Evolutionary conservation across 495 filamentous ascomycete genomes (phyloP), one percentile per base, ranked within the genome.

Genomic region (Aspergillus affinis): DNA sequence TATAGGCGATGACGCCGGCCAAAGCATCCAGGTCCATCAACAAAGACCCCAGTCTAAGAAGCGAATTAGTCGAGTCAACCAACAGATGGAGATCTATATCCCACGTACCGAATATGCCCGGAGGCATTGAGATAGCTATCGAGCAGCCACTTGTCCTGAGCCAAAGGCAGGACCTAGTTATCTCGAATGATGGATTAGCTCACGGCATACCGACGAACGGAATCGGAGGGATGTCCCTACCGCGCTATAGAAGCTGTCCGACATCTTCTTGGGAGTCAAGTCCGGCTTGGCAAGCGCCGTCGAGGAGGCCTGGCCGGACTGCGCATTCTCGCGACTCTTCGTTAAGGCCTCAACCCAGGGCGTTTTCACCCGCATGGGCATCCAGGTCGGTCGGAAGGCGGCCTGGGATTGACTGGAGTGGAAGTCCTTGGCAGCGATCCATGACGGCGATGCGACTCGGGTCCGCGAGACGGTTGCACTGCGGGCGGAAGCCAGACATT

Each of bases 21-120:
- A 93, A 68, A 2, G 91, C 91, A 74, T 93, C 91, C 8, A 95
- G 80, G 58, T 93, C 90, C 86, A 92, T 92, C 59, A 93, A 81
- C 17, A 92, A 70, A 0, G 88, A 85, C 0, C 90, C 90, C 6
- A 92, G 75, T 58, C 84, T 83, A 54, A 1, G 20, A 3, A 10
- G 44, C 66, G 60, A 65, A 60, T 26, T 4, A 32, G 13, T 29
- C 6, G 20, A 32, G 15, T 45, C 13, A 6, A 1, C 29, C 23
- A n/a, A 12, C 23, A 51, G 9, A 12, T n/a, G 15, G 1, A 59
- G 12, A 21, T 8, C 21, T 18, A 15, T 36, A 9, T 51, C 60
- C 2, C 13, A 13, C 65, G 49, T 61, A 84, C 78, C 86, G 77
- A 48, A 90, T 84, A 64, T 88, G 82, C 4, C 88, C 88, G 6